Percentiles rank a stretch among this genome's conserved stretches.
Conservation (phyloP, 371 early-diverging fungal genomes). For the Conidiobolus incongruus region DNA sequence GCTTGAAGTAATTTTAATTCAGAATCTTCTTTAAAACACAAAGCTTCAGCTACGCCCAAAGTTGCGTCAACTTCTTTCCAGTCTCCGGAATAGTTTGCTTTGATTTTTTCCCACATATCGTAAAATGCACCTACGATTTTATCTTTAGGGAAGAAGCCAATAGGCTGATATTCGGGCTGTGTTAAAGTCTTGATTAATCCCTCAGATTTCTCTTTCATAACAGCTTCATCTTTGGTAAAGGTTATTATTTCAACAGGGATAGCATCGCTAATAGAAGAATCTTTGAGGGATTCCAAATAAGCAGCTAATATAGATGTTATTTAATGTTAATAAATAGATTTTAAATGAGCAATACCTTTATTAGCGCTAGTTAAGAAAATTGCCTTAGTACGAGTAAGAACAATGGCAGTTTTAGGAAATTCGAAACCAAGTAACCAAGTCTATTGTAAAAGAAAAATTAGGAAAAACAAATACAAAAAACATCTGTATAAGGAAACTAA, state of each 20-base stretch:
- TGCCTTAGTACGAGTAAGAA: constrained; percentile 52
- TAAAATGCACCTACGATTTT: constrained; percentile 48
- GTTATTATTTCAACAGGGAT: background rate
- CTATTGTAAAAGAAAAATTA: constrained; percentile 19
- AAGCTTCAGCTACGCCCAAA: constrained; percentile 35
- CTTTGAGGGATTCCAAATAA: constrained; percentile 15
- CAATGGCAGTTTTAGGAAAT: constrained; percentile 64
- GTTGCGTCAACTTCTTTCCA: constrained; percentile 52
- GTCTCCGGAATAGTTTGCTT: constrained; percentile 15
- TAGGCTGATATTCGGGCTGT: background rate
- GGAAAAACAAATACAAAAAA: too few species aligned
- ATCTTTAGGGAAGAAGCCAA: constrained; percentile 40
- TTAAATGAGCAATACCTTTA: constrained; percentile 10
- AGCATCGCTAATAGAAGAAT: background rate
- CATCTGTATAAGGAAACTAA: too few species aligned
- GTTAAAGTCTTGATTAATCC: constrained; percentile 5
- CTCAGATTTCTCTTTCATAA: constrained; percentile 18
- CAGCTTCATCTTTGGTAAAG: constrained; percentile 7
- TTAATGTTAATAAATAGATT: too few species aligned
- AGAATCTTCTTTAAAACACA: constrained; percentile 77
- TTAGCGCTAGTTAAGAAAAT: constrained; percentile 49
- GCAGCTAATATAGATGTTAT: constrained; percentile 12
- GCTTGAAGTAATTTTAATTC: constrained; percentile 48
- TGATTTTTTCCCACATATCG: constrained; percentile 49
- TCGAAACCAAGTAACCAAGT: constrained; percentile 90